Conservation (phyloP, 257 asterid species). For the Solanum appendiculatum region DNA sequence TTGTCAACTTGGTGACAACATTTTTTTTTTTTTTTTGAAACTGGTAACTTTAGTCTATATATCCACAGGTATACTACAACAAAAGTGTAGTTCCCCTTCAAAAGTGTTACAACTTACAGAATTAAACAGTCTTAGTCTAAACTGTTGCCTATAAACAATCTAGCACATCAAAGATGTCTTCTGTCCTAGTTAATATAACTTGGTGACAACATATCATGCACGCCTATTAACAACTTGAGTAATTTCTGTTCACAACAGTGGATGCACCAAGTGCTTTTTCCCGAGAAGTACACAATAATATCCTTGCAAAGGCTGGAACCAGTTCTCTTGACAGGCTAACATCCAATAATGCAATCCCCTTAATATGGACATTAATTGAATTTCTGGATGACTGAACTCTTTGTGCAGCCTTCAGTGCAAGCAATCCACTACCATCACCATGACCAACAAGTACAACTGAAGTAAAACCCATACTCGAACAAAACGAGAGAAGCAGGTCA, state of each 20-base stretch:
- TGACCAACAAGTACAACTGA: conserved; percentile 78
- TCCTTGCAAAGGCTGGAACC: conserved; percentile 53
- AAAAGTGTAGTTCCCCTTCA: no score
- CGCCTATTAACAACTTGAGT: conserved; percentile 85
- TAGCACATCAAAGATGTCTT: no score
- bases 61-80: no score
- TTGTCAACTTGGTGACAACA: conserved; percentile 67
- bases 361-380: conserved; percentile 32
- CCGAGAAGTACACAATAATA: conserved; percentile 79
- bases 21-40: no score
- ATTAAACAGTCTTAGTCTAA: no score
- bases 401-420: conserved; percentile 72
- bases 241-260: conserved; percentile 81
- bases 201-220: conserved; percentile 87
- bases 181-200: no score
- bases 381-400: conserved; percentile 42
- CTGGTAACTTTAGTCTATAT: no score
- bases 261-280: conserved; percentile 75
- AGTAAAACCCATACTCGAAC: conserved; percentile 57
- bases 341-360: conserved; percentile 63
- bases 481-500: conserved; percentile 74
- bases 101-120: no score
- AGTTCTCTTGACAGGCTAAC: conserved; percentile 77
- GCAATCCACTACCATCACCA: conserved; percentile 86
- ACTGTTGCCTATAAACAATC: no score